Evolutionary conservation across 305 asterid species (phyloP).

Genomic region (Plantago coronopus): DNA sequence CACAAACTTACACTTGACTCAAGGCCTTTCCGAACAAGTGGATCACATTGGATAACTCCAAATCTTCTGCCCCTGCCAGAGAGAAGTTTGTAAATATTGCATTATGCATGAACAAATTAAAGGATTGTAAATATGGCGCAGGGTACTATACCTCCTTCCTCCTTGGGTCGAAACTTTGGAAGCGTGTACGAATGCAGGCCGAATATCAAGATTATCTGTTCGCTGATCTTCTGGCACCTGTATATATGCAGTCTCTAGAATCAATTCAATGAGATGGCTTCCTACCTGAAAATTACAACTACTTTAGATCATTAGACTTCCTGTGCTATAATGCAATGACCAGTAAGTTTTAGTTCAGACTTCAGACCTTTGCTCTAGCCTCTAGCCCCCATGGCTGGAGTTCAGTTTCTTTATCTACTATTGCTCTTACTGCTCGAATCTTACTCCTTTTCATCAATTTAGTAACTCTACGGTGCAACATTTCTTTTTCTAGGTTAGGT

Average conservation of each 20-base stretch:
- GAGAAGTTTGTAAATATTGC: constrained; percentile 28
- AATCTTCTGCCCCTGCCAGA: constrained; percentile 71
- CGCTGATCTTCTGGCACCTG: constrained; percentile 66
- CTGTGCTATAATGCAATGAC: constrained; percentile 17
- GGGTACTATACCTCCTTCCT: constrained; percentile 41
- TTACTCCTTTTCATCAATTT: constrained; percentile 76
- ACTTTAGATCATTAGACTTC: constrained; percentile 11
- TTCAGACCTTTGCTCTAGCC: constrained; percentile 75
- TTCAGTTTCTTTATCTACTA: constrained; percentile 56
- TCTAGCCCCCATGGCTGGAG: constrained; percentile 77
- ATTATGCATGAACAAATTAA: constrained; percentile 20
- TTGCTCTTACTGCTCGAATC: constrained; percentile 61
- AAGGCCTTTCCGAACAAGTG: constrained; percentile 77
- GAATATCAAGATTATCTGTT: constrained; percentile 64
- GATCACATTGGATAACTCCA: constrained; percentile 85
- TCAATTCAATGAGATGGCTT: constrained; percentile 75
- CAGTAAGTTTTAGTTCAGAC: constrained; percentile 22
- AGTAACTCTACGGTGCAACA: constrained; percentile 48
- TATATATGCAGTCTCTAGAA: constrained; percentile 79
- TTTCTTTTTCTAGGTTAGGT: constrained; percentile 40
- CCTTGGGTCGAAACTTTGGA: constrained; percentile 48
- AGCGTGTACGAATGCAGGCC: constrained; percentile 90
- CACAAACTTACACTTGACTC: constrained; percentile 66
- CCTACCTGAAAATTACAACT: constrained; percentile 65
- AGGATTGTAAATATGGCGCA: constrained; percentile 5